Evolutionary conservation across 2,329 filamentous ascomycete species (phyloP).

Genomic region (Fusarium odoratissimum): DNA sequence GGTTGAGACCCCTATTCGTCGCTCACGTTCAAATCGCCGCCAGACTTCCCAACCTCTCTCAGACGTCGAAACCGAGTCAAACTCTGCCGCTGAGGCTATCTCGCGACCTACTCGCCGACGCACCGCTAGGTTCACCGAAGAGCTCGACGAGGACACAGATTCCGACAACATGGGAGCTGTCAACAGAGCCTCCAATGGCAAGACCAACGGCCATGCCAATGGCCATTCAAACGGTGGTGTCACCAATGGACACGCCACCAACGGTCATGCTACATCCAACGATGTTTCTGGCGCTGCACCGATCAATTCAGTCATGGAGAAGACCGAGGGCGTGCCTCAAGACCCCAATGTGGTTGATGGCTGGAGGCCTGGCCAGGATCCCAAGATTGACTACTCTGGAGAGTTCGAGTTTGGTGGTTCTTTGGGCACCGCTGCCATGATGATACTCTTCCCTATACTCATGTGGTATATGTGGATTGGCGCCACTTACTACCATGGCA

Average conservation of each 20-base stretch:
- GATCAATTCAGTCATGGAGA: conserved; percentile 25
- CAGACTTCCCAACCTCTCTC: conserved; percentile 61
- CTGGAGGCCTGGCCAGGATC: conserved; percentile 69
- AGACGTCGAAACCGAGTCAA: conserved; percentile 63
- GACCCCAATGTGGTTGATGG: conserved; percentile 58
- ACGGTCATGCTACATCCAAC: conserved; percentile 40
- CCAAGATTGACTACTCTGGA: conserved; percentile 71
- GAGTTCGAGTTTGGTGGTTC: conserved; percentile 89
- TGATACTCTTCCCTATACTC: conserved; percentile 90
- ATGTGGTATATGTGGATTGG: conserved; percentile 99
- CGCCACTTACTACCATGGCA: conserved; percentile 89
- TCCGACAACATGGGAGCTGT: conserved; percentile 45
- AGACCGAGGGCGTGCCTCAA: conserved; percentile 33
- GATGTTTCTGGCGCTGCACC: conserved; percentile 20
- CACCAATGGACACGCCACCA: conserved; percentile 47
- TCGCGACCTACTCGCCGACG: conserved; percentile 58
- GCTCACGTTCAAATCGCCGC: conserved; percentile 61
- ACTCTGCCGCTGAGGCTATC: conserved; percentile 56
- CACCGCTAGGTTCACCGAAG: conserved; percentile 62
- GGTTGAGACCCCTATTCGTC: conserved; percentile 65
- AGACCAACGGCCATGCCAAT: conserved; percentile 43
- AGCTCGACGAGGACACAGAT: conserved; percentile 58
- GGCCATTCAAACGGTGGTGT: conserved; percentile 30
- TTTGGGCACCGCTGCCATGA: conserved; percentile 82
- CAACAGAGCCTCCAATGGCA: conserved; percentile 39